Percentiles rank a stretch among this genome's conserved stretches.
phyloP scores from a whole-genome alignment of 306 rosid species.

The Pterocarpus macrocarpus region DNA sequence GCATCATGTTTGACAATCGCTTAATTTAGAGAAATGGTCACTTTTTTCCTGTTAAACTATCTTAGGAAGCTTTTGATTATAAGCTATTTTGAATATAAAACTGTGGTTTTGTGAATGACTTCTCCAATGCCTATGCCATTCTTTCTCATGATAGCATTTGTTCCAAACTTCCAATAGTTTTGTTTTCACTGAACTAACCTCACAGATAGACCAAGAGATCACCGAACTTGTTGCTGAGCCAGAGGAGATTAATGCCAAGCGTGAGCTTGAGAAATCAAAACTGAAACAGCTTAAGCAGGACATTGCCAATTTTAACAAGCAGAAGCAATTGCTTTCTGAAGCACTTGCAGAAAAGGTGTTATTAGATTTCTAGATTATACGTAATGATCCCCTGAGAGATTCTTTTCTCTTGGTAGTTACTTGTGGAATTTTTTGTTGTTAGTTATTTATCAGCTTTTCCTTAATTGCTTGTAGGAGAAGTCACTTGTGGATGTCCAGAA shows the following conservation, averaged over 20 bases:
- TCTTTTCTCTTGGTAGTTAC: constrained; percentile 23
- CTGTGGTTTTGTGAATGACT: too few relatives aligned
- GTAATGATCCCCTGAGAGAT: background rate
- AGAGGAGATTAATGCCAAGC: constrained; percentile 89
- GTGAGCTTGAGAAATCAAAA: constrained; percentile 77
- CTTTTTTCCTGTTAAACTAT: too few relatives aligned
- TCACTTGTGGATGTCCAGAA: constrained; percentile 81
- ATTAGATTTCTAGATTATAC: constrained; percentile 20
- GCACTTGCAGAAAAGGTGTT: constrained; percentile 86
- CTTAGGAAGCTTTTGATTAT: too few relatives aligned
- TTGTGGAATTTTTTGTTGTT: constrained; percentile 24
- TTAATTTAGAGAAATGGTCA: too few relatives aligned
- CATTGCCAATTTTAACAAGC: constrained; percentile 85
- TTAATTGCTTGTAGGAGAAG: constrained; percentile 75
- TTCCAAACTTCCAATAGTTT: constrained; percentile 34
- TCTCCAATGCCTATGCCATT: constrained; percentile 24
- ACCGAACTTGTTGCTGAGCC: constrained; percentile 87
- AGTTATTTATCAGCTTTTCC: constrained; percentile 42
- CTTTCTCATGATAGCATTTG: constrained; percentile 26
- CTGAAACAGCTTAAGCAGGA: constrained; percentile 87
- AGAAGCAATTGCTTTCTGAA: constrained; percentile 70
- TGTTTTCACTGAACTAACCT: constrained; percentile 76
- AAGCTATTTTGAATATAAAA: too few relatives aligned
- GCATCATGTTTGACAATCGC: too few relatives aligned
- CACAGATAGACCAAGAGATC: constrained; percentile 89